Base-by-base conservation (phyloP, 306 rosid species). In the Ormosia semicastrata region DNA sequence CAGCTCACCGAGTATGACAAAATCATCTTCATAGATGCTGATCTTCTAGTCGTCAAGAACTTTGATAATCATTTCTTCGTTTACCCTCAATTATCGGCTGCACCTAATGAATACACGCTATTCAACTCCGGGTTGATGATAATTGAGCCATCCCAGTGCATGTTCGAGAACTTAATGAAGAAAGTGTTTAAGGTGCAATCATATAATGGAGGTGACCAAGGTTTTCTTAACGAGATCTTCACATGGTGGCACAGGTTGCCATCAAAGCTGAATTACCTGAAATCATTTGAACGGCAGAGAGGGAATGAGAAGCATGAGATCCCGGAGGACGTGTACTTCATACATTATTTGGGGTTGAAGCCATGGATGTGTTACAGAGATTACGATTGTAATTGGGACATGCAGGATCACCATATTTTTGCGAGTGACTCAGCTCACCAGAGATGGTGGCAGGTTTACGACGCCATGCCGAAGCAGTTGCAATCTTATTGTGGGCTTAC, bases 201-300 rank as follows among this genome's bases (percentile, higher is more conserved):
- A 0, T 88, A 95, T 53, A 95, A 93, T 33, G 95, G 93, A 0
- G 99, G 96, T 6, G 99, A 95, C 54, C 99, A 95, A 71, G 97
- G 99, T 2, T 93, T 92, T 44, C 77, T 95, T 3, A 95, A 95
- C 7, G 92, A 95, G 46, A 62, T 87, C 1, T 93, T 95, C 65
- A 77, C 91, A 0, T 93, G 99, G 99, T 95, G 99, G 98, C 99
- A 93, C 24, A 75, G 93, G n/a, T 53, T 93, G 59, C 91, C 99
- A 7, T 9, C 54, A 6, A 86, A 68, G 64, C 36, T 89, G 1
- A 95, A 92, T 59, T 34, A 44, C 36, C 30, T 95, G 24, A 95
- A 92, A 54, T 2, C 24, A 14, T 89, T 80, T 15, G 3, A 2
- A 3, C 1, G 8, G 17, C 6, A 7, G 1, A 2, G 10, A 1